Base-by-base conservation (phyloP, 176 grass and related monocot species). In the Chrysopogon serrulatus region DNA sequence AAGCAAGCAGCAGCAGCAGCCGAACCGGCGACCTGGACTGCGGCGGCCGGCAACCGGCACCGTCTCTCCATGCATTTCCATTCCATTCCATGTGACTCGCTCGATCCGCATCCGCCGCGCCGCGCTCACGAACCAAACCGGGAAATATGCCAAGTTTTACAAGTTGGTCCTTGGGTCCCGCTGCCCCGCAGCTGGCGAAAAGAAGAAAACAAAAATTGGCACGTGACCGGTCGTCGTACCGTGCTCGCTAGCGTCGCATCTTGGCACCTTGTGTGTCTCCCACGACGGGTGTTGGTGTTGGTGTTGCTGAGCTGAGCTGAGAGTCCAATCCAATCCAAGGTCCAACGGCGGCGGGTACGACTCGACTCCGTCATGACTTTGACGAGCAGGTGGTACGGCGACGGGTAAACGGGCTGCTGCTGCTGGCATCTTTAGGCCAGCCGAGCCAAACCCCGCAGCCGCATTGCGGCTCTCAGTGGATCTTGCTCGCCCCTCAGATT, bases 361-460 rank as follows among this genome's bases (percentile, higher is more conserved):
- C 23, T 30, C 56, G 79, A 67, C 23, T 30, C 28, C 10, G 16
- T 35, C 26, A 16, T 1, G 79, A 5, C 71, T 31, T 76, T 12
- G 48, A 47, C 71, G 36, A 67, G 27, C 15, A 79, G 11, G n/a
- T n/a, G n/a, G n/a, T n/a, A n/a, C n/a, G n/a, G n/a, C 49, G 19
- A 79, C 77, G 10, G 83, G 37, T 37, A 61, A 68, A 42, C 71
- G 9, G 26, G 10, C 34, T 11, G 47, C 48, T 43, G 37, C 13
- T 67, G 51, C 19, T n/a, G n/a, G n/a, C n/a, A n/a, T n/a, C 19
- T 27, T 75, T 74, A 66, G 70, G 85, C 84, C 40, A 8, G 37
- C 36, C 21, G 49, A 21, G 23, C 5, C 44, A 56, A 70, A 67
- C 19, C 28, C 77, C 27, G 9, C 47, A 41, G 53, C 54, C n/a